Evolutionary conservation across 2,329 filamentous ascomycete genomes (phyloP), one percentile per base, ranked within the genome.

Genomic region (Hypoxylon sp.): DNA sequence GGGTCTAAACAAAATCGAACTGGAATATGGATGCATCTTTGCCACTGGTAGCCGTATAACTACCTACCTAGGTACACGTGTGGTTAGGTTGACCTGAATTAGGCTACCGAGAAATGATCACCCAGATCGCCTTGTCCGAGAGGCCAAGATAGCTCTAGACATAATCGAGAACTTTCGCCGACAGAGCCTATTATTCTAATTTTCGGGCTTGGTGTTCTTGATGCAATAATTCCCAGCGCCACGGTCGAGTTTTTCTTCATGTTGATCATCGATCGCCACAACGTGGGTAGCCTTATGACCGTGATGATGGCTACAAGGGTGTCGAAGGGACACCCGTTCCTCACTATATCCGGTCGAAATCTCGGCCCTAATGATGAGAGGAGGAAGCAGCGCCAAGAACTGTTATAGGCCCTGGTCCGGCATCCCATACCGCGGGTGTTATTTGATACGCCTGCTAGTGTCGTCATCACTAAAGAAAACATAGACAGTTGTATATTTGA

Each of bases 261-360:
- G 8, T 55, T 44, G 17, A 46, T 19, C 17, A 55, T 55, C 56
- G 52, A 63, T 61, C 48, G 47, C 59, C 60, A 51, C 31, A 39
- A 33, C 52, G 50, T 44, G 11, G 51, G 48, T 37, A 68, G 64
- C 62, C 67, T 62, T 63, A 63, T 57, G 57, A 31, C 65, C 14
- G 29, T 37, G 54, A 24, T 39, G 63, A 61, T 51, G 63, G 8
- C 22, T 39, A 55, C 68, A 10, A 59, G 59, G 62, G 42, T 66
- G 44, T 60, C 54, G 31, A 69, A 65, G 56, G 33, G 50, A 29
- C 24, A 50, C 52, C 62, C 60, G 37, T 56, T 42, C 46, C 19
- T 67, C 68, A 72, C 68, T 70, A 72, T 72, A 72, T 65, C 60
- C 70, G 70, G 70, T 53, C 70, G 46, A 72, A 70, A 70, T 72